A percentile compares a stretch with the other conserved stretches of the same genome.
These are phyloP conservation scores for Trichoderma guizhouense DNA, from an alignment of 2,329 filamentous ascomycete species.

Conservation along the genomic window DNA sequence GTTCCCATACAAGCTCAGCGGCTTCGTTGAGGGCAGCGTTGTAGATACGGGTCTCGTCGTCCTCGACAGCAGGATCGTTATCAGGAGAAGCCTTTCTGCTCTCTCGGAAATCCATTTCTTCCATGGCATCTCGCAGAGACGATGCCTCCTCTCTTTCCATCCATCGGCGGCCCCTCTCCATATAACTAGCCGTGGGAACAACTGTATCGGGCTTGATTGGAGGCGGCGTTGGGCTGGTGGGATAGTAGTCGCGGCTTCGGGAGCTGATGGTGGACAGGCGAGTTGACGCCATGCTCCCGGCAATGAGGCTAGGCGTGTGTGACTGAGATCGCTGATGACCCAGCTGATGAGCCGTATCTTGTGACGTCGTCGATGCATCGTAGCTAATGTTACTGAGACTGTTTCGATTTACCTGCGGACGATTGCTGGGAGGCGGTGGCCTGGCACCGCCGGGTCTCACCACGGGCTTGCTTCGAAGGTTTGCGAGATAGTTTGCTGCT, in stretches of 20 bases:
- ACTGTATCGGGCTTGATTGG: constrained; percentile 57
- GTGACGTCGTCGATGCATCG: constrained; percentile 32
- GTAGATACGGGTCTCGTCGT: constrained; percentile 63
- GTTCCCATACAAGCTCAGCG: constrained; percentile 74
- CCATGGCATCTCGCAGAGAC: constrained; percentile 67
- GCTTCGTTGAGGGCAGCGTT: constrained; percentile 72
- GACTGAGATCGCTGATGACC: constrained; percentile 29
- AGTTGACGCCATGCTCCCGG: constrained; percentile 45
- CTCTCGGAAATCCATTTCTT: constrained; percentile 63
- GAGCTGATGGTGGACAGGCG: constrained; percentile 47
- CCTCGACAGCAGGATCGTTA: constrained; percentile 22
- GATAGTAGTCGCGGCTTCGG: constrained; percentile 52
- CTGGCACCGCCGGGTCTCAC: constrained; percentile 68
- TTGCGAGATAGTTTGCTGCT: constrained; percentile 66
- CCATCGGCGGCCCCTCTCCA: constrained; percentile 71
- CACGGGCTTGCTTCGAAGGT: constrained; percentile 65
- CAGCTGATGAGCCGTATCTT: constrained; percentile 22
- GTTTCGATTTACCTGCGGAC: constrained; percentile 32
- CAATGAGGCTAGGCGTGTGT: constrained; percentile 39
- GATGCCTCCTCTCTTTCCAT: constrained; percentile 77
- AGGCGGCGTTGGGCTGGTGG: constrained; percentile 40
- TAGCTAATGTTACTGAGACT: constrained; percentile 32
- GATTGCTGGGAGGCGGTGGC: constrained; percentile 49
- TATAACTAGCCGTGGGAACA: constrained; percentile 65
- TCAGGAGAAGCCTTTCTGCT: constrained; percentile 26